Evolutionary conservation across 140 eudicot genomes (phyloP).

Genomic region (Anethum foeniculum): DNA sequence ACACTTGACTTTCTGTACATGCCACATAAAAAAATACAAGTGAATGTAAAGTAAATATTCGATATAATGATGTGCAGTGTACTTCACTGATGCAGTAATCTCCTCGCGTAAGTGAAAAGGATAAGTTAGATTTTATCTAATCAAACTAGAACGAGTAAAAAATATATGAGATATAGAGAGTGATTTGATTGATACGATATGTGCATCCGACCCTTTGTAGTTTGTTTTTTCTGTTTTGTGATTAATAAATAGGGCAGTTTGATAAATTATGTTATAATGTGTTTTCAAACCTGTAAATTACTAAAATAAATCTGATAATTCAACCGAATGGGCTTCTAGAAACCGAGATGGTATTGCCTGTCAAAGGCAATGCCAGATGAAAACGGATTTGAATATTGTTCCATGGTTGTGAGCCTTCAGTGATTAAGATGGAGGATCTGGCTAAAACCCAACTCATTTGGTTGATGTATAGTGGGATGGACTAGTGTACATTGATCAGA

Average conservation of each 20-base stretch:
- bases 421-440: not conserved
- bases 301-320: not conserved
- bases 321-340: not conserved
- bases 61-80: not conserved
- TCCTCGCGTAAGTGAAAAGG: not conserved
- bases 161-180: not conserved
- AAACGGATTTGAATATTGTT: not conserved
- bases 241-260: not conserved
- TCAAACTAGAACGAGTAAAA: not conserved
- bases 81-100: not conserved
- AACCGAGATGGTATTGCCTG: constrained; percentile 6
- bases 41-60: not conserved
- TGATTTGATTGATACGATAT: not conserved
- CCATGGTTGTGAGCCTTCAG: not conserved
- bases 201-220: not conserved
- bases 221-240: not conserved
- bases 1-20: not conserved
- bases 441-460: not conserved
- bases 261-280: not conserved
- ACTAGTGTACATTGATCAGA: constrained; percentile 48
- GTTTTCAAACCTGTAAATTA: not conserved
- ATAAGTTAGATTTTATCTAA: too few species aligned
- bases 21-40: not conserved
- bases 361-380: not conserved
- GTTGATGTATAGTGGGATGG: constrained; percentile 42